A percentile compares a stretch with the other conserved stretches of the same genome.
These are phyloP conservation scores for Russula sp. DNA, from an alignment of 768 basidiomycete species.

Conservation along the genomic window DNA sequence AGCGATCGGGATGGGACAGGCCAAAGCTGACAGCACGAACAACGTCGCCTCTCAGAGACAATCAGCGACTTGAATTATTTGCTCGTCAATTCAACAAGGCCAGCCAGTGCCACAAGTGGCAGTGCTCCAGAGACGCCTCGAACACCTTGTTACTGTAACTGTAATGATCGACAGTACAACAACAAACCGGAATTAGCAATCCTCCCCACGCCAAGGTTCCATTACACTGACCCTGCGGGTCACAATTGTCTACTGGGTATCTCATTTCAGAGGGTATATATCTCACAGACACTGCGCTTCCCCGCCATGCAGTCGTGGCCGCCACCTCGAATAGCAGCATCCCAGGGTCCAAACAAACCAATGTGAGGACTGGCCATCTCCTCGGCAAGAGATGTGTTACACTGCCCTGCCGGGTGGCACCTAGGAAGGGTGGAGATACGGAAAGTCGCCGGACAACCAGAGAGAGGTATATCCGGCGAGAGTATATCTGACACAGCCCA, in stretches of 20 bases:
- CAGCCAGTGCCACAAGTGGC: neutral
- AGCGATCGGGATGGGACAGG: neutral
- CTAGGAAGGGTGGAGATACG: neutral
- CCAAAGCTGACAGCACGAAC: neutral
- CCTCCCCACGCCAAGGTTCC: no score
- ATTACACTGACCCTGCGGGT: no score
- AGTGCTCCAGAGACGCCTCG: neutral
- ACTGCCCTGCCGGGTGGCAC: neutral
- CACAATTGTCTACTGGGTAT: no score
- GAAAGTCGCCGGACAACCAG: neutral
- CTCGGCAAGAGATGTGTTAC: neutral
- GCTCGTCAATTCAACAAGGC: neutral
- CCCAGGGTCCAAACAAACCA: neutral
- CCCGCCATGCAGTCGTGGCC: neutral
- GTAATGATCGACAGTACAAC: no score
- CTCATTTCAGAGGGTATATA: no score
- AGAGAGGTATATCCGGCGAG: neutral
- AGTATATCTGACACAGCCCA: neutral
- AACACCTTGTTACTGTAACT: no score
- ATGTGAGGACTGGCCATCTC: neutral
- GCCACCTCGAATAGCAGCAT: neutral
- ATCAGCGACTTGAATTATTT: no score
- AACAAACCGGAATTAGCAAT: no score
- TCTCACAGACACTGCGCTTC: no score
- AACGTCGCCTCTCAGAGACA: neutral